Evolutionary conservation across 352 stramenopile species (phyloP).

Genomic region (Pythium guiyangense): DNA sequence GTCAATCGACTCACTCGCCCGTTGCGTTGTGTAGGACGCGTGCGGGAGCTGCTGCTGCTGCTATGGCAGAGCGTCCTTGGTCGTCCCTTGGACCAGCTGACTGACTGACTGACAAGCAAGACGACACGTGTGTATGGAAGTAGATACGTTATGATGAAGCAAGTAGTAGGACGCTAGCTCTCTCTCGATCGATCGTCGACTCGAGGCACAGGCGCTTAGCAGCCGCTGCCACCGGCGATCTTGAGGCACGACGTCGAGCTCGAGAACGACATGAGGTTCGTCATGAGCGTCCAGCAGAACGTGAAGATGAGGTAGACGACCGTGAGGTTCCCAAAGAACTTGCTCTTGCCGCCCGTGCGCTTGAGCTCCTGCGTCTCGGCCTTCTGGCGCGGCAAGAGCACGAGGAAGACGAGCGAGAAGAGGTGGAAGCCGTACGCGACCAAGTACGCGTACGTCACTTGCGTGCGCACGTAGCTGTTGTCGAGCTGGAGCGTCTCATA

Average conservation of each 20-base stretch:
- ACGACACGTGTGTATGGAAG: no score
- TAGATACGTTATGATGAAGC: no score
- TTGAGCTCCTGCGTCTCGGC: slow-evolving; percentile 22
- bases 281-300: slow-evolving; percentile 19
- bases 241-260: slow-evolving; percentile 9
- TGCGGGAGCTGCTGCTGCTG: no score
- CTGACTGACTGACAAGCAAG: no score
- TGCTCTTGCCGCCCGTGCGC: slow-evolving; percentile 18
- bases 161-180: no score
- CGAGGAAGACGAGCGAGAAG: slow-evolving; percentile 16
- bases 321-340: slow-evolving; percentile 14
- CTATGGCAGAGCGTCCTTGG: no score
- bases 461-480: slow-evolving; percentile 13
- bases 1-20: no score
- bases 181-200: slow-evolving; percentile 13
- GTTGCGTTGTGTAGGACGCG: no score
- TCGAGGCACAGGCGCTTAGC: slow-evolving; percentile 44
- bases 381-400: slow-evolving; percentile 24
- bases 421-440: slow-evolving; percentile 18
- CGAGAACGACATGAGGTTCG: slow-evolving; percentile 21
- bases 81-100: no score
- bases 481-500: slow-evolving; percentile 16
- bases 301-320: slow-evolving; percentile 13
- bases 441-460: slow-evolving; percentile 22
- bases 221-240: slow-evolving; percentile 9